Evolutionary conservation across 202 grass and related monocot genomes (phyloP), one percentile per base, ranked within the genome.

Genomic region (Digitaria exilis): DNA sequence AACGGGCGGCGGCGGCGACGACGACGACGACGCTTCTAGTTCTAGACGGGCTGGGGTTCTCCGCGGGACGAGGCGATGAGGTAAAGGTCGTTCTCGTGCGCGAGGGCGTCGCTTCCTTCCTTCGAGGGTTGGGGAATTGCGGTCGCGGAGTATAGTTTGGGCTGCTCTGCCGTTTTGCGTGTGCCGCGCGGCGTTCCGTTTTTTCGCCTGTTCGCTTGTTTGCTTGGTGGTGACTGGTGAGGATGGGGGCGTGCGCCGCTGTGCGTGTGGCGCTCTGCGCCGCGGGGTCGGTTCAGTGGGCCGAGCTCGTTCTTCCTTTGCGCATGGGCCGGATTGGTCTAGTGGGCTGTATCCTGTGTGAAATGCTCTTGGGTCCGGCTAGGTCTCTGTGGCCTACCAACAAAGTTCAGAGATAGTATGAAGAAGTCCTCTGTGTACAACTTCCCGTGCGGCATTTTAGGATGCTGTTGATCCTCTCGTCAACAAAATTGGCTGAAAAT

Each of bases 91-190:
- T 69, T 50, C 25, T 62, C 48, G 55, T 45, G 55, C 50, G 51
- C 17, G 39, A 37, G 10, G 19, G 51, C 19, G 66, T 19, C 32
- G 32, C 75, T 87, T 54, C 54, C 16, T 80, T 77, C 21, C 16
- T 35, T 48, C 26, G 26, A 11, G 35, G 35, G 52, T 30, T 46
- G 84, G 60, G 74, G 19, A 61, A 61, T 60, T 39, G 37, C 41
- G 28, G 32, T 60, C 30, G 37, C 41, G 28, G 32, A 16, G 57
- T 19, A 15, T 19, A 15, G 57, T 25, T 12, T 71, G 21, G 69
- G 80, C 43, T 28, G 54, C 68, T 76, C 55, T 76, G 41, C 75
- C 46, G 75, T 62, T 76, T 77, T 16, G 75, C 75, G 60, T 64
- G 76, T 51, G 76, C 76, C 59, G 76, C 76, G 1, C 41, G 57